Conservation (phyloP, 768 basidiomycete genomes). For the Tricholoma matsutake region DNA sequence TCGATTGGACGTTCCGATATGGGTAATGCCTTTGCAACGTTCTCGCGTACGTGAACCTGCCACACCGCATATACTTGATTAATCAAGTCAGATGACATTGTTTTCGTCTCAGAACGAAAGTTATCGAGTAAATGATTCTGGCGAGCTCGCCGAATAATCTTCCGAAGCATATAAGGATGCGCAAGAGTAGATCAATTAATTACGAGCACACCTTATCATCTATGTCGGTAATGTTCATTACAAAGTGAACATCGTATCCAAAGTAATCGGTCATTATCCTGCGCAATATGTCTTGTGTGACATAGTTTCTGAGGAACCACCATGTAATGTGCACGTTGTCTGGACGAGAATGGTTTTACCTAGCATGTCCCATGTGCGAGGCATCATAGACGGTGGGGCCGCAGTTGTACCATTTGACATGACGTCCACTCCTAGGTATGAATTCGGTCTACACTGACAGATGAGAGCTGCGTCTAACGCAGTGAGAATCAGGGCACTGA, state of each 20-base stretch:
- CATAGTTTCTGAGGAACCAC: constrained; percentile 73
- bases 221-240: constrained; percentile 99
- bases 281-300: constrained; percentile 89
- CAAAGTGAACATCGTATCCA: constrained; percentile 96
- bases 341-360: constrained; percentile 44
- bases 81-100: constrained; percentile 58
- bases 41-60: constrained; percentile 56
- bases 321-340: constrained; percentile 6
- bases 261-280: constrained; percentile 94
- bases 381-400: constrained; percentile 99
- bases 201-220: constrained; percentile 83
- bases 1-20: constrained; percentile 41
- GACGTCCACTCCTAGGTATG: constrained; percentile 59
- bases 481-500: constrained; percentile 28
- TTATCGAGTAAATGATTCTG: constrained; percentile 69
- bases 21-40: constrained; percentile 63
- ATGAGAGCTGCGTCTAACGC: constrained; percentile 15
- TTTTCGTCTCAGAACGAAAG: constrained; percentile 51
- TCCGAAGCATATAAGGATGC: constrained; percentile 2
- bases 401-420: constrained; percentile 99
- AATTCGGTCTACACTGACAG: constrained; percentile 62
- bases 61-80: constrained; percentile 59
- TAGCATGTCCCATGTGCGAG: constrained; percentile 97
- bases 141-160: constrained; percentile 94
- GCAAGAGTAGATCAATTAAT: constrained; percentile 10